phyloP scores from a whole-genome alignment of 139 green algal species.

The Chlamydomonas sphaeroides region DNA sequence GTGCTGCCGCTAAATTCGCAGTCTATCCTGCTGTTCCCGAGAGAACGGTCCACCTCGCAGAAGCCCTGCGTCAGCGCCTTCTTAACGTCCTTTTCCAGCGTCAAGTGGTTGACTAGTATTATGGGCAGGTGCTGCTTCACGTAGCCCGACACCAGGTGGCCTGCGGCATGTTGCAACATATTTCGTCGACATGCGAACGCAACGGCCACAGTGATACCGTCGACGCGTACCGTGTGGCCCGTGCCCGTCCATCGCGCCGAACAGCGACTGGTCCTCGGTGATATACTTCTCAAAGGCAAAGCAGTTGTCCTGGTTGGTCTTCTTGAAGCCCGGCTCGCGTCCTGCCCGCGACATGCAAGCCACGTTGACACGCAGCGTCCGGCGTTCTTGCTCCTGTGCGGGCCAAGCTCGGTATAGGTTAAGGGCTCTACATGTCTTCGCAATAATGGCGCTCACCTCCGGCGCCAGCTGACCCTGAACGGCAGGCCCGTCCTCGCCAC shows the following conservation, averaged over 20 bases:
- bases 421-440: too few species aligned
- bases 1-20: conserved; percentile 89
- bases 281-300: conserved; percentile 89
- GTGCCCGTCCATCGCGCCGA: conserved; percentile 88
- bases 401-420: too few species aligned
- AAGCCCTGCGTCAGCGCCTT: conserved; percentile 68
- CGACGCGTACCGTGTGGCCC: conserved; percentile 76
- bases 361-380: conserved; percentile 58
- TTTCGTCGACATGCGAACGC: too few species aligned
- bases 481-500: conserved; percentile 19
- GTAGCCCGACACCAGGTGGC: conserved; percentile 80
- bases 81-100: conserved; percentile 53
- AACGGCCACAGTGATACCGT: too few species aligned
- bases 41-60: conserved; percentile 69
- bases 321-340: conserved; percentile 83
- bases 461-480: conserved; percentile 34
- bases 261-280: conserved; percentile 77
- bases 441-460: too few species aligned
- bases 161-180: conserved; percentile 42
- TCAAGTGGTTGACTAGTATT: conserved; percentile 77
- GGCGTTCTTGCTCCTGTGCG: conserved; percentile 32
- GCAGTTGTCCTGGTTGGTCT: conserved; percentile 91
- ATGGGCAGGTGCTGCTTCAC: conserved; percentile 83
- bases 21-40: conserved; percentile 70
- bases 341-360: conserved; percentile 82